Evolutionary conservation across 345 rosid species (phyloP).

Genomic region (Zanthoxylum bungeanum): DNA sequence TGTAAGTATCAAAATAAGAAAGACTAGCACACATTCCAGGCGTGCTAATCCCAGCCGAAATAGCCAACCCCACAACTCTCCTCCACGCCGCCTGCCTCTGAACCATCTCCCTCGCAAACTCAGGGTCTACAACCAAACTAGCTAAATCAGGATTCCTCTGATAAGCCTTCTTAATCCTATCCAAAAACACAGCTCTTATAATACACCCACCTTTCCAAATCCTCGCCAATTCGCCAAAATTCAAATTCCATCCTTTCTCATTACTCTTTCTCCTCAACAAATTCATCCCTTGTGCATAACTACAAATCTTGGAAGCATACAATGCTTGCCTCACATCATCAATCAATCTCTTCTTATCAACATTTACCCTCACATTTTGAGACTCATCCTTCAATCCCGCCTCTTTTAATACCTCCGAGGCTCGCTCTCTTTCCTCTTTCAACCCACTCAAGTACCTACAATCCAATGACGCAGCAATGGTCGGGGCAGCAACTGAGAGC

Average conservation of each 20-base stretch:
- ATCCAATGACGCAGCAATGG: slow-evolving; percentile 91
- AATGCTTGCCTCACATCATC: slow-evolving; percentile 96
- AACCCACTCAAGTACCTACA: slow-evolving; percentile 89
- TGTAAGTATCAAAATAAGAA: slow-evolving; percentile 87
- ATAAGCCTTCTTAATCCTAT: slow-evolving; percentile 95
- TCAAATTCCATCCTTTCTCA: slow-evolving; percentile 81
- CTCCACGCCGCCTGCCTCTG: slow-evolving; percentile 99
- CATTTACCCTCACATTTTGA: slow-evolving; percentile 34
- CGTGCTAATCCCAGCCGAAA: slow-evolving; percentile 86
- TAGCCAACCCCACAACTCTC: slow-evolving; percentile 91
- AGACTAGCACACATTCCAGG: slow-evolving; percentile 99
- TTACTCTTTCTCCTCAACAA: slow-evolving; percentile 86
- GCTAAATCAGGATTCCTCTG: slow-evolving; percentile 87
- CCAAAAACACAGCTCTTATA: slow-evolving; percentile 91
- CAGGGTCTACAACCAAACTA: slow-evolving; percentile 88
- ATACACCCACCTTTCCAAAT: slow-evolving; percentile 99
- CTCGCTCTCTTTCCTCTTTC: slow-evolving; percentile 83
- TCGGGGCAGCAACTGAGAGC: slow-evolving; percentile 96
- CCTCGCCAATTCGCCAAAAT: slow-evolving; percentile 83
- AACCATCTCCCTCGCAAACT: slow-evolving; percentile 94
- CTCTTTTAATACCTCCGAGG: slow-evolving; percentile 52
- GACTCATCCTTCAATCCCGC: slow-evolving; percentile 83
- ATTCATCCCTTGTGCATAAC: slow-evolving; percentile 97
- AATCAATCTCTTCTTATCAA: slow-evolving; percentile 81
- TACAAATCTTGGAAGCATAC: slow-evolving; percentile 89